Base-by-base conservation (phyloP, 2,329 filamentous ascomycete species). In the Purpureocillium lavendulum region DNA sequence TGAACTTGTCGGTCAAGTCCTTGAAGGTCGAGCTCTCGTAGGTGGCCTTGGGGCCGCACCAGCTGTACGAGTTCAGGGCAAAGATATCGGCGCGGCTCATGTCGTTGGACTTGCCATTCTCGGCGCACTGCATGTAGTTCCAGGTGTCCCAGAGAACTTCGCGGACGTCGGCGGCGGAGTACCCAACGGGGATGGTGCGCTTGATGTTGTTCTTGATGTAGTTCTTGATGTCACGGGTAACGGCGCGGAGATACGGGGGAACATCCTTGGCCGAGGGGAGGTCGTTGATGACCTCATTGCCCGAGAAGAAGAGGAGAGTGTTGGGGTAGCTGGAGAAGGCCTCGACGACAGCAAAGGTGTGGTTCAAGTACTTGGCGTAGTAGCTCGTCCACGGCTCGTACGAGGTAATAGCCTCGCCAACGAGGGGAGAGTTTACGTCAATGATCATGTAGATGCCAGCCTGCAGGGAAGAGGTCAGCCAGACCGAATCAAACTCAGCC, bases 121-220 rank as follows among this genome's bases (percentile, higher is more conserved):
- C 66, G 33, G 71, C 65, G 64, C 84, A 89, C 57, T 83, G 73
- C 64, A 88, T 70, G 65, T 85, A 89, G 57, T 83, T 78, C 76
- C 74, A 88, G 40, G 76, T 82, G 52, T 89, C 85, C 56, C 80
- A 70, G 17, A 89, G 74, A 33, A 86, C 77, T 2, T 74, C 65
- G 44, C 84, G 80, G 33, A 90, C 85, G 57, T 89, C 84, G 36
- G 84, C 84, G 43, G 84, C 84, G 7, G 83, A 87, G 70, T 89
- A 89, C 33, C 84, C 84, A 42, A 88, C 82, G 16, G 84, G 84
- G 48, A 89, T 84, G 44, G 65, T 51, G 50, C 84, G 82, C 55
- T 77, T 70, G 44, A 75, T 66, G 55, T 84, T 77, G 55, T 79
- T 80, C 62, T 79, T 76, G 65, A 88, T 80, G 69, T 89, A 89